Evolutionary conservation across 2,329 filamentous ascomycete species (phyloP).

Genomic region (Venturiaceae sp.): DNA sequence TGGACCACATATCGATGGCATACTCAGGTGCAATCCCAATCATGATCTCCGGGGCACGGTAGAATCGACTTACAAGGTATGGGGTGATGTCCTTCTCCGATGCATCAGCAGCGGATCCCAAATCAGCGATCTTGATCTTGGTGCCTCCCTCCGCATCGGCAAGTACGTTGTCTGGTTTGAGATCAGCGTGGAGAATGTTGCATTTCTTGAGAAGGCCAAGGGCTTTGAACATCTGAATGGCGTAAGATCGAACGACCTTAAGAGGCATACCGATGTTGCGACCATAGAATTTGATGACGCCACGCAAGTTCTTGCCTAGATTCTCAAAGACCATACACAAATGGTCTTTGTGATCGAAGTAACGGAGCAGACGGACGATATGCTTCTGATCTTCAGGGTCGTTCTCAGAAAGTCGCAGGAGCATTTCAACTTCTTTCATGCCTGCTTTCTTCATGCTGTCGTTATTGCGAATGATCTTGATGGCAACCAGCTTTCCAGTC

Average conservation of each 20-base stretch:
- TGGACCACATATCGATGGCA: constrained; percentile 93
- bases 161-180: constrained; percentile 96
- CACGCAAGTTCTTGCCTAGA: constrained; percentile 82
- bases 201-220: constrained; percentile 82
- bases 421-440: constrained; percentile 86
- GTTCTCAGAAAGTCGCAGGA: constrained; percentile 75
- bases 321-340: constrained; percentile 97
- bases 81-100: constrained; percentile 88
- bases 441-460: constrained; percentile 86
- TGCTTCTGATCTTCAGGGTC: constrained; percentile 89
- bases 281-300: constrained; percentile 91
- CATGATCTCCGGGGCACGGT: constrained; percentile 93
- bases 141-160: constrained; percentile 69
- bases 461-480: constrained; percentile 98
- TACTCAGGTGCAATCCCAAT: constrained; percentile 94
- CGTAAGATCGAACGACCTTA: constrained; percentile 76
- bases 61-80: constrained; percentile 94
- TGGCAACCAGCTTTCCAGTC: constrained; percentile 65
- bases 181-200: constrained; percentile 87
- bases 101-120: constrained; percentile 89
- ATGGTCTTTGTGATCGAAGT: constrained; percentile 91
- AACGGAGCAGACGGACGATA: constrained; percentile 75
- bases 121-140: constrained; percentile 85
- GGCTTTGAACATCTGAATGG: constrained; percentile 88
- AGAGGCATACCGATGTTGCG: constrained; percentile 90